Percentiles rank a stretch among this genome's conserved stretches.
These are phyloP conservation scores for Omphalotus olearius DNA, from an alignment of 1,284 basidiomycete genomes.

Conservation along the genomic window DNA sequence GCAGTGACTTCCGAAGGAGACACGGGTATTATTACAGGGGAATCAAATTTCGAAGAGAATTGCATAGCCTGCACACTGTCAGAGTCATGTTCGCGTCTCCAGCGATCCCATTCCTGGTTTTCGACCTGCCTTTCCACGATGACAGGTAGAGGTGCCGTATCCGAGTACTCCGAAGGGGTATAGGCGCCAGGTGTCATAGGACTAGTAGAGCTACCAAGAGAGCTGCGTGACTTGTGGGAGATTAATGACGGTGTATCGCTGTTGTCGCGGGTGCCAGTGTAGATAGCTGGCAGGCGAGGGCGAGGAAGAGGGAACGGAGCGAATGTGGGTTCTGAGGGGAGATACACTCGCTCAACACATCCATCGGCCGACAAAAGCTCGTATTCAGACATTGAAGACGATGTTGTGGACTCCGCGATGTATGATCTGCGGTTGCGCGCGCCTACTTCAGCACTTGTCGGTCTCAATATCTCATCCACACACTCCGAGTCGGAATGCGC, in stretches of 20 bases:
- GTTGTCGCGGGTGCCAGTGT: conserved; percentile 25
- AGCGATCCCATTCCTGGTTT: conserved; percentile 2
- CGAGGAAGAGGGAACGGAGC: conserved; percentile 23
- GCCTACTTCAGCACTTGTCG: background rate
- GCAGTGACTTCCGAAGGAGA: too few relatives aligned
- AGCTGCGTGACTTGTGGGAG: conserved; percentile 38
- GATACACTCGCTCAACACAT: conserved; percentile 26
- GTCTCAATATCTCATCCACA: background rate
- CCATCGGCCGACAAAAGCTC: conserved; percentile 20
- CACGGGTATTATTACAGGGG: too few relatives aligned
- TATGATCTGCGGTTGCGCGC: background rate
- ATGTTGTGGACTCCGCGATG: background rate
- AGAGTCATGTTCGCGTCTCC: background rate
- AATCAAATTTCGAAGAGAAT: too few relatives aligned
- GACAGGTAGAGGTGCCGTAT: conserved; percentile 19
- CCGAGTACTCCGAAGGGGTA: conserved; percentile 5
- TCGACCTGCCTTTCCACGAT: conserved; percentile 23
- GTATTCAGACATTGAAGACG: conserved; percentile 22
- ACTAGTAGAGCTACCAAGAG: conserved; percentile 29
- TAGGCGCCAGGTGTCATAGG: conserved; percentile 23
- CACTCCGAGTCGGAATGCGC: conserved; percentile 2
- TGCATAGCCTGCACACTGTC: too few relatives aligned
- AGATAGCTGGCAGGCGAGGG: conserved; percentile 17
- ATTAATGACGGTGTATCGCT: conserved; percentile 42
- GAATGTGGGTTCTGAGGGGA: conserved; percentile 21